Conservation (phyloP, 441 rosid species). For the Arabidopsis hybrid region DNA sequence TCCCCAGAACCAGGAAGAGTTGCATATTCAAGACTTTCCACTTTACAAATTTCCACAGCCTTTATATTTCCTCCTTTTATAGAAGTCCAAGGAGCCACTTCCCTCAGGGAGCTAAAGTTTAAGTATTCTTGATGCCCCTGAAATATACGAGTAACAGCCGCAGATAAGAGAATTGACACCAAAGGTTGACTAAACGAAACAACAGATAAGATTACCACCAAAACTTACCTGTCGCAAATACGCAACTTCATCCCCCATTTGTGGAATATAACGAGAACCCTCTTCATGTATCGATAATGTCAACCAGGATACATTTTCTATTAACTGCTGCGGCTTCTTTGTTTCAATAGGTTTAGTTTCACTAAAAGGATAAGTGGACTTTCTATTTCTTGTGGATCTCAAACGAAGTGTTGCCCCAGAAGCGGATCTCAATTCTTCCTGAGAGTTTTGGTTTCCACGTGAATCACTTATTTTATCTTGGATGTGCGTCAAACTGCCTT, state of each 20-base stretch:
- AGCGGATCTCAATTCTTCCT: slow-evolving; percentile 73
- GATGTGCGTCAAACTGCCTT: slow-evolving; percentile 46
- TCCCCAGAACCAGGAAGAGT: slow-evolving; percentile 96
- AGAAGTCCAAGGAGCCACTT: slow-evolving; percentile 77
- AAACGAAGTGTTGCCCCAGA: slow-evolving; percentile 71
- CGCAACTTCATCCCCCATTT: slow-evolving; percentile 84
- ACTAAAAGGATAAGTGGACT: slow-evolving; percentile 61
- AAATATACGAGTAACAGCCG: slow-evolving; percentile 37
- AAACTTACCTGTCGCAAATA: slow-evolving; percentile 90
- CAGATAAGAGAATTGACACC: slow-evolving; percentile 1
- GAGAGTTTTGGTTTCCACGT: slow-evolving; percentile 57
- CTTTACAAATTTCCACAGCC: slow-evolving; percentile 87
- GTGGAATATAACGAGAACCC: slow-evolving; percentile 96
- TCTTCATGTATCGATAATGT: slow-evolving; percentile 84
- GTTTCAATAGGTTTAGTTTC: slow-evolving; percentile 64
- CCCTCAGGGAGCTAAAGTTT: slow-evolving; percentile 53
- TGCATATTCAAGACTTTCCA: slow-evolving; percentile 85
- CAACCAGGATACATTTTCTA: slow-evolving; percentile 80
- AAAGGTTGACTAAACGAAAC: slow-evolving; percentile 22
- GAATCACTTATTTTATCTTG: slow-evolving; percentile 49
- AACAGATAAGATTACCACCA: slow-evolving; percentile 20
- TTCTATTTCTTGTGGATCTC: slow-evolving; percentile 91
- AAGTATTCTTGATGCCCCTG: slow-evolving; percentile 98
- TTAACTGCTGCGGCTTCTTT: slow-evolving; percentile 61
- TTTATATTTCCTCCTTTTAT: slow-evolving; percentile 65